Base-by-base conservation (phyloP, 768 basidiomycete species). In the Lepiota subincarnata region DNA sequence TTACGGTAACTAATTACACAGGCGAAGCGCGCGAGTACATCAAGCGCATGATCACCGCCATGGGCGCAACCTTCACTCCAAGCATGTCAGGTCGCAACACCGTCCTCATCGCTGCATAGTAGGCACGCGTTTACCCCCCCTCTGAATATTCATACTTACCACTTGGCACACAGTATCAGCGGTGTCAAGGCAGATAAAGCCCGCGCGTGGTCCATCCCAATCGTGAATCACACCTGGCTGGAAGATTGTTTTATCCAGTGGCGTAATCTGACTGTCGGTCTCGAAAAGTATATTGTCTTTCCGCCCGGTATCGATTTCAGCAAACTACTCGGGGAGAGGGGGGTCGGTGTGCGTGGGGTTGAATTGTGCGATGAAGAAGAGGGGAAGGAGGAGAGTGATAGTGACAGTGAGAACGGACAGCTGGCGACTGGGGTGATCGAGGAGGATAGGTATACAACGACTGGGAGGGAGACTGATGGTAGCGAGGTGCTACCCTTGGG, bases 221-320 rank as follows among this genome's bases (percentile, higher is more conserved):
- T 94, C 53, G 87, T 95, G 10, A 96, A 93, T 60, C 94, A 98
- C 60, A 77, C 79, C 0, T 97, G 92, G 92, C 75, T 97, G 2
- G 94, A 97, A 63, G 91, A 94, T 57, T 95, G 91, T 64, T 89
- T 94, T 62, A 69, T 83, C 18, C 76, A 83, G 48, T 97, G 94
- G 93, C 78, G 79, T 43, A 75, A 78, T 31, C 71, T 89, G 53
- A 84, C 85, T 0, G 77, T 81, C 11, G 84, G 79, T 0, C 67
- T 75, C 14, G 80, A 83, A 46, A 85, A 84, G 52, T 92, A 92
- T 67, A 80, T 84, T 55, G 62, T 74, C 22, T 92, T 87, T 57
- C 84, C 88, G 0, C 73, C 76, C 0, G 84, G 84, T 10, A 67
- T 88, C 39, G 84, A 92, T 63, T 89, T 87, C 63, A 73, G 73